A percentile compares a stretch with the other conserved stretches of the same genome.
These are phyloP conservation scores for Saccharomycopsis sp. DNA, from an alignment of 805 yeast genomes.

Conservation along the genomic window DNA sequence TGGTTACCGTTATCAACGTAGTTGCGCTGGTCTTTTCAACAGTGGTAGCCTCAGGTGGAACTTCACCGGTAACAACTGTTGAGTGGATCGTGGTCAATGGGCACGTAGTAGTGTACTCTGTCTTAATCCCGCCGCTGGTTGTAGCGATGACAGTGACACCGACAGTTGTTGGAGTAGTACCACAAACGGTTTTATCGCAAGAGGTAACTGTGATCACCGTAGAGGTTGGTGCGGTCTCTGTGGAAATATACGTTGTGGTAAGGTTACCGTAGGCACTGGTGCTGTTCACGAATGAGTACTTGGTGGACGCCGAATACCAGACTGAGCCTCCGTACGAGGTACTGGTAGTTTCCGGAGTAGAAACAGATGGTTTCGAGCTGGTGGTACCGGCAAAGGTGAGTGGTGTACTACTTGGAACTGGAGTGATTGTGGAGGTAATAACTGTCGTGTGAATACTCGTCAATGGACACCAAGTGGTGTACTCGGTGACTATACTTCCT, in stretches of 20 bases:
- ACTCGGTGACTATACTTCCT: constrained; percentile 24
- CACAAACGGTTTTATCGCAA: constrained; percentile 18
- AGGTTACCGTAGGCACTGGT: no score
- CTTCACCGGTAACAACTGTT: not conserved
- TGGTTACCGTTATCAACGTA: not conserved
- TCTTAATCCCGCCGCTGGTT: constrained; percentile 18
- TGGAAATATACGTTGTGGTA: no score
- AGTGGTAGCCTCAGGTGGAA: not conserved
- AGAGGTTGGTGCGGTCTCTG: not conserved
- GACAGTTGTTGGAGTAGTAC: constrained; percentile 20
- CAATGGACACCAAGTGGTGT: constrained; percentile 28
- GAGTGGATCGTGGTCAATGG: constrained; percentile 18
- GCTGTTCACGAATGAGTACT: no score
- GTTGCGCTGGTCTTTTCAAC: not conserved
- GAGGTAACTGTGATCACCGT: not conserved
- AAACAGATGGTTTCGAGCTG: not conserved
- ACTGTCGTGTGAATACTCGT: constrained; percentile 11
- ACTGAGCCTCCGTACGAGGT: no score
- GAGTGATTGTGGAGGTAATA: constrained; percentile 6
- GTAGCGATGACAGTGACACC: constrained; percentile 21
- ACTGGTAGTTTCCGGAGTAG: no score
- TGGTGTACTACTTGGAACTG: not conserved
- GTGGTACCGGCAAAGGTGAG: not conserved
- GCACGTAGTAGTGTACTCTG: constrained; percentile 23
- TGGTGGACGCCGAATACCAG: no score